phyloP scores from a whole-genome alignment of 176 grass and related monocot genomes.

The Bonia amplexicaulis region DNA sequence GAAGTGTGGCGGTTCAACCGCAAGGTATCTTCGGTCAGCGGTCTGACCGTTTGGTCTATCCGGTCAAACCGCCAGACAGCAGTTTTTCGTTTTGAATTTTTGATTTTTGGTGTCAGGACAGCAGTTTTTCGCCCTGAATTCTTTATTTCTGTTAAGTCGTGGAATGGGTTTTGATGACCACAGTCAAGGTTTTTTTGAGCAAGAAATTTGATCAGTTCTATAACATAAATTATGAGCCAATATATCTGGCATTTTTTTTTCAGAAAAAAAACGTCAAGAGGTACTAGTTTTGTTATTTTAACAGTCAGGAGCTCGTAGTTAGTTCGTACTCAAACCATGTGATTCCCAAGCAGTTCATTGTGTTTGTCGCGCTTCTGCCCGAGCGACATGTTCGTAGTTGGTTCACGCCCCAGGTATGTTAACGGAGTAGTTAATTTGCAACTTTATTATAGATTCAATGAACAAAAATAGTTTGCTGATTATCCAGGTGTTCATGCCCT shows the following conservation, averaged over 20 bases:
- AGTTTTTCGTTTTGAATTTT: too few relatives aligned
- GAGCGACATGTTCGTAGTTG: not conserved
- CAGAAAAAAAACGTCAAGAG: not conserved
- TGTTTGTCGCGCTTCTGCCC: not conserved
- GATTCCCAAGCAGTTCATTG: not conserved
- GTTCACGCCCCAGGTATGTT: not conserved
- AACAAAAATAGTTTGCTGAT: not conserved
- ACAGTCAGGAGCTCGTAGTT: not conserved
- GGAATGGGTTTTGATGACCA: too few relatives aligned
- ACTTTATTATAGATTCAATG: not conserved
- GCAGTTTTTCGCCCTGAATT: too few relatives aligned
- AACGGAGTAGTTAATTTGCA: not conserved
- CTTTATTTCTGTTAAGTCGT: too few relatives aligned
- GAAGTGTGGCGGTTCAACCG: too few relatives aligned
- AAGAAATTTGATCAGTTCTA: not conserved
- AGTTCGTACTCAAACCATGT: not conserved
- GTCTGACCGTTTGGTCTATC: too few relatives aligned
- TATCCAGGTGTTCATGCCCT: not conserved
- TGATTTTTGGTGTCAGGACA: too few relatives aligned
- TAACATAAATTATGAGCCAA: not conserved
- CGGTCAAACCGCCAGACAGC: too few relatives aligned
- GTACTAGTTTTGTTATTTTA: not conserved
- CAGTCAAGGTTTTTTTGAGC: too few relatives aligned
- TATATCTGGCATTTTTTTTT: not conserved
- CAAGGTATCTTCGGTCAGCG: too few relatives aligned